Evolutionary conservation across 208 protist genomes (phyloP), one percentile per base, ranked within the genome.

Genomic region (Leishmania braziliensis): DNA sequence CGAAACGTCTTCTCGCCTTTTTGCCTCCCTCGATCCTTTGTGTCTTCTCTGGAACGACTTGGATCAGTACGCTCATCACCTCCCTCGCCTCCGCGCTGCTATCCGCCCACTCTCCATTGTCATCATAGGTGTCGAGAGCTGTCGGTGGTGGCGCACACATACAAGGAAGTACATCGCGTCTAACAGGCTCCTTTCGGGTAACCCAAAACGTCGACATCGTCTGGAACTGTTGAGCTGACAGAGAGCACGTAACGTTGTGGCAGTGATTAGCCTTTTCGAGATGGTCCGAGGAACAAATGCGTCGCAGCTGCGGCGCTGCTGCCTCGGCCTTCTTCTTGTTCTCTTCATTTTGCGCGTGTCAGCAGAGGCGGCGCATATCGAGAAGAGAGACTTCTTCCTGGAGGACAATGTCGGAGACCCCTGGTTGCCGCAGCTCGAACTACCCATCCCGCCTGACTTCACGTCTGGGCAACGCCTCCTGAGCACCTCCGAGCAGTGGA

Each of bases 371-470:
- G 10, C 2, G 5, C 51, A 39, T 18, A 51, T 29, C 54, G 20
- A 39, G 43, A 63, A 74, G 2, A 26, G 18, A 23, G 36, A 36
- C 12, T 36, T 29, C 81, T 48, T 69, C 0, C n/a, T 60, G 2
- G 51, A 78, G 39, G 63, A 58, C 5, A 71, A 81, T 33, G 39
- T 46, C 5, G 46, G 43, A 4, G 82, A 78, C 78, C 77, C 78
- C 0, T 86, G 82, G 82, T 62, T 53, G 78, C 82, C 82, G 66
- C 82, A 86, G 73, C 82, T 82, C 3, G 77, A 81, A 5, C 36
- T 72, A 1, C 36, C 10, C 1, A 4, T 82, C 6, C 77, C 73
- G 6, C 33, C 54, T 20, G 36, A 36, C 29, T 81, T 79, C 62
- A 79, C 68, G 26, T 78, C 73, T 26, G 82, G 82, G 8, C 70